These are phyloP conservation scores for Scheffersomyces titani DNA, from an alignment of 1,139 yeast genomes.

Conservation along the genomic window DNA sequence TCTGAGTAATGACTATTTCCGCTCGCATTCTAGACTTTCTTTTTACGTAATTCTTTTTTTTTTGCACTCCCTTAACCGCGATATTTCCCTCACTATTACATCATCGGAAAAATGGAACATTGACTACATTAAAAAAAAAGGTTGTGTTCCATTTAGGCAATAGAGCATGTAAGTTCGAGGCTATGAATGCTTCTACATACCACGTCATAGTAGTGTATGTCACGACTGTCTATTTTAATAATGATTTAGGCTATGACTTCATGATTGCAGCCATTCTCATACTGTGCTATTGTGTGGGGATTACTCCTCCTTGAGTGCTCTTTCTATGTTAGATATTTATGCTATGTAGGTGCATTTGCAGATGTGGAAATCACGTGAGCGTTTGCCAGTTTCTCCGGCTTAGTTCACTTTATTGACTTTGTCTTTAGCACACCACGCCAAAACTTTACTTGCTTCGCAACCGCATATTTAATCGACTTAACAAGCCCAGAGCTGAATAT, in stretches of 20 bases:
- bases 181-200: not conserved
- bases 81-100: too few relatives aligned
- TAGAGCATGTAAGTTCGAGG: not conserved
- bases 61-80: not conserved
- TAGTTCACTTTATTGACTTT: not conserved
- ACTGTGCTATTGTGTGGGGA: not conserved
- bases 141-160: not conserved
- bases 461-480: conserved; percentile 73
- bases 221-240: too few relatives aligned
- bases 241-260: too few relatives aligned
- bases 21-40: not conserved
- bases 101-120: not conserved
- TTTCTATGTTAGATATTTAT: not conserved
- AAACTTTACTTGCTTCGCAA: conserved; percentile 59
- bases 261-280: not conserved
- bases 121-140: not conserved
- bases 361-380: not conserved
- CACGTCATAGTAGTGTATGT: not conserved
- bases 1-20: not conserved
- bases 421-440: conserved; percentile 12
- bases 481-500: conserved; percentile 80
- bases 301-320: not conserved
- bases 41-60: not conserved
- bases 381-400: not conserved
- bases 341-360: not conserved